Conservation (phyloP, 192 early-diverging fungal genomes). For the Pilobolus umbonatus region DNA sequence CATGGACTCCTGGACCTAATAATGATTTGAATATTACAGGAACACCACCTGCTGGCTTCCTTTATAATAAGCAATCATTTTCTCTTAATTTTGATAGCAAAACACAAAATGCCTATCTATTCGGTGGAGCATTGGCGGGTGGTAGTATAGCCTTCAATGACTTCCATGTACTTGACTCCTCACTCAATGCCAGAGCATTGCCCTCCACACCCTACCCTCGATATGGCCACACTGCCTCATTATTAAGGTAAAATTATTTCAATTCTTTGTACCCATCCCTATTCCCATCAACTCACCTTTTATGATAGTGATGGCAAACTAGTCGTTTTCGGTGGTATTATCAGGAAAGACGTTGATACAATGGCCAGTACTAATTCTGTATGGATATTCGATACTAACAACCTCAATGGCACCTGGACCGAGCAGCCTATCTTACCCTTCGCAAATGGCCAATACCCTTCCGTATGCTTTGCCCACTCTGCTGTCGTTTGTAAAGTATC, state of each 20-base stretch:
- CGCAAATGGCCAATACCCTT: neutral
- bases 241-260: constrained; percentile 7
- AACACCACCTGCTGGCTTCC: neutral
- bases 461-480: constrained; percentile 18
- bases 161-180: constrained; percentile 17
- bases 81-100: constrained; percentile 10
- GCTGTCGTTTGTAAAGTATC: constrained; percentile 25
- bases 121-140: constrained; percentile 12
- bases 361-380: constrained; percentile 13
- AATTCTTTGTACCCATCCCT: neutral
- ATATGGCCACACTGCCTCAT: constrained; percentile 25
- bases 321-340: constrained; percentile 29
- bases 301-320: constrained; percentile 22
- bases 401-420: too few relatives aligned
- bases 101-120: constrained; percentile 15
- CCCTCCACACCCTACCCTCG: constrained; percentile 1
- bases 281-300: constrained; percentile 4
- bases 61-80: constrained; percentile 14
- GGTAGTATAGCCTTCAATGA: constrained; percentile 4
- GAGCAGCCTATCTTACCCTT: too few relatives aligned
- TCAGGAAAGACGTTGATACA: neutral
- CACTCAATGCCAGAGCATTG: neutral
- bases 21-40: neutral
- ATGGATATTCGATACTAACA: constrained; percentile 17
- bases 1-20: constrained; percentile 2